Conservation (phyloP, 1,284 basidiomycete species). For the Cryptococcus sp. region DNA sequence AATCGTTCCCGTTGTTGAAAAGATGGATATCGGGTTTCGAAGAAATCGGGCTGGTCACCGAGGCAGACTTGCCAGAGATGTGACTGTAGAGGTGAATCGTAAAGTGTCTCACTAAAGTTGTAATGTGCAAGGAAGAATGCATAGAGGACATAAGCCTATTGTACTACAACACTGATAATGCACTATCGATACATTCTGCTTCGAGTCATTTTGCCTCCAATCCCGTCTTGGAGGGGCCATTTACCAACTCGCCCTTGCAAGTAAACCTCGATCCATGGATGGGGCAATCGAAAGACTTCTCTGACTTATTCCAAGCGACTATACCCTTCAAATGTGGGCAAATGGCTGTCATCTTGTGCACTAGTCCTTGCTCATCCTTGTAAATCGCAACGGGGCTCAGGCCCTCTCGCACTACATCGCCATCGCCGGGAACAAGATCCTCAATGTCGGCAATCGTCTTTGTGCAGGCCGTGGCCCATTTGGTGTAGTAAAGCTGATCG, state of each 20-base stretch:
- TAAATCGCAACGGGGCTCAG: slow-evolving; percentile 25
- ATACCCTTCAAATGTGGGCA: slow-evolving; percentile 30
- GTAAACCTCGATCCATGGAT: slow-evolving; percentile 29
- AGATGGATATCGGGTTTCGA: slow-evolving; percentile 17
- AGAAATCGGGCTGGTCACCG: slow-evolving; percentile 10
- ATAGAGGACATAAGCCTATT: too few relatives aligned
- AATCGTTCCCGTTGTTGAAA: slow-evolving; percentile 9
- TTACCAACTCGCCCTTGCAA: slow-evolving; percentile 25
- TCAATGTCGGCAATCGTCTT: slow-evolving; percentile 29
- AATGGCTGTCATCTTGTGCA: slow-evolving; percentile 30
- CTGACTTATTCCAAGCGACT: slow-evolving; percentile 24
- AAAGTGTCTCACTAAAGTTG: too few relatives aligned
- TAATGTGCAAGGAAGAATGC: too few relatives aligned
- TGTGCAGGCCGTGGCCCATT: slow-evolving; percentile 24
- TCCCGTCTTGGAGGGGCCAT: slow-evolving; percentile 24
- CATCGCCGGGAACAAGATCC: slow-evolving; percentile 25
- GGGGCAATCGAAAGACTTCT: slow-evolving; percentile 29
- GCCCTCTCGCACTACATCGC: slow-evolving; percentile 25
- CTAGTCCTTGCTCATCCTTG: slow-evolving; percentile 20
- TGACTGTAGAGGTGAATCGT: neutral
- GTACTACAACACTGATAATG: too few relatives aligned
- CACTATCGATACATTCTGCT: too few relatives aligned
- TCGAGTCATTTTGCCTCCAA: slow-evolving; percentile 10
- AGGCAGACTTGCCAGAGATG: slow-evolving; percentile 9
- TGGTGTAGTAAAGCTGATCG: slow-evolving; percentile 25